Percentiles rank a stretch among this genome's conserved stretches.
Evolutionary conservation across 495 filamentous ascomycete species (phyloP).

Genomic region (Tirmania nivea): DNA sequence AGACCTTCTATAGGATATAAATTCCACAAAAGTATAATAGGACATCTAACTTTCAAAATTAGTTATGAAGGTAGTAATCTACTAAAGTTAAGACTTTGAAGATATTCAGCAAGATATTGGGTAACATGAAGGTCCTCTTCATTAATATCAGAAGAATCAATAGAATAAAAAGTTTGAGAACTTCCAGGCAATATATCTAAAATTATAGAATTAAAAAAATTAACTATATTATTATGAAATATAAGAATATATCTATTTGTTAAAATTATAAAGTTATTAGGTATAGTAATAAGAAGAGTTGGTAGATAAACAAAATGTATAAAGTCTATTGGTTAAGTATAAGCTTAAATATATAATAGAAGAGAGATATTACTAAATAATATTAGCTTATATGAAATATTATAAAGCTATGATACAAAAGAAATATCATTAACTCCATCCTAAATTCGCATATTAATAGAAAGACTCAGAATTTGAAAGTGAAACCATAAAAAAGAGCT

Average conservation of each 20-base stretch:
- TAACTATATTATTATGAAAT: background rate
- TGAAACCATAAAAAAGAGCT: background rate
- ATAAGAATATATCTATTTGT: background rate
- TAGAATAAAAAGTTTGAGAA: background rate
- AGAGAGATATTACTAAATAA: background rate
- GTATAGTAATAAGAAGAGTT: background rate
- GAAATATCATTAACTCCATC: background rate
- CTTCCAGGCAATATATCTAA: background rate
- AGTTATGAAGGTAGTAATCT: background rate
- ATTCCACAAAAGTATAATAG: background rate
- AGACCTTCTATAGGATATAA: background rate
- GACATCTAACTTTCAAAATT: background rate
- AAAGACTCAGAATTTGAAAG: background rate
- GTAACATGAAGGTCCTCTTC: background rate
- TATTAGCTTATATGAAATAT: background rate
- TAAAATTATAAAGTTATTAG: background rate
- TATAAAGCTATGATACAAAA: too few relatives aligned
- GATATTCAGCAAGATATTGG: background rate
- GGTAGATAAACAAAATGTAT: background rate
- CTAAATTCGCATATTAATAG: background rate
- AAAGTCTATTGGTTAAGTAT: background rate
- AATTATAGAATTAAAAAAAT: background rate
- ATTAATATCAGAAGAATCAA: background rate
- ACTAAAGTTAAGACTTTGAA: background rate
- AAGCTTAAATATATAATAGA: background rate